Conservation (phyloP, 768 basidiomycete genomes). For the Amanita inopinata region DNA sequence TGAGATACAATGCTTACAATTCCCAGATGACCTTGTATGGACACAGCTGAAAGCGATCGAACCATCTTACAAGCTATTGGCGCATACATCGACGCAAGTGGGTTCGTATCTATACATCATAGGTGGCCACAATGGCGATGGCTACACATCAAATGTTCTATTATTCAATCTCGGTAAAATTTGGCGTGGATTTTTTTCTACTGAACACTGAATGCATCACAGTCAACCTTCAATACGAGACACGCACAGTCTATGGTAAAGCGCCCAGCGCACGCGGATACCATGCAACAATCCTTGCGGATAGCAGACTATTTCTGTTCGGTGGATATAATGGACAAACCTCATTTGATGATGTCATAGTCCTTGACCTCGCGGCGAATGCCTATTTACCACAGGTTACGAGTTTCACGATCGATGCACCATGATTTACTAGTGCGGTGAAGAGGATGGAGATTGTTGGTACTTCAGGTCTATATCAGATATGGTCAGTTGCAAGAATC, state of each 20-base stretch:
- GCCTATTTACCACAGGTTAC: constrained; percentile 90
- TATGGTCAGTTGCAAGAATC: too few species aligned
- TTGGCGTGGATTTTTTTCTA: background rate
- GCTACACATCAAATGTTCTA: constrained; percentile 67
- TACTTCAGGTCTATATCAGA: too few species aligned
- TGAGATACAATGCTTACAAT: background rate
- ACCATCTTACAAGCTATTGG: constrained; percentile 49
- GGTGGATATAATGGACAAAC: constrained; percentile 84
- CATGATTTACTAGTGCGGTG: too few species aligned
- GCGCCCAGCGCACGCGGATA: constrained; percentile 74
- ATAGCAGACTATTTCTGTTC: constrained; percentile 77
- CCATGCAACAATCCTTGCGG: constrained; percentile 73
- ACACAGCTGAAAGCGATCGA: constrained; percentile 32
- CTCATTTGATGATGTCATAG: constrained; percentile 78
- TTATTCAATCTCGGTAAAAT: constrained; percentile 77
- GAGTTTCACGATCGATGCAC: constrained; percentile 50
- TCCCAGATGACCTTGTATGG: constrained; percentile 35
- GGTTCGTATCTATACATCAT: constrained; percentile 86
- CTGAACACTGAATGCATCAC: constrained; percentile 4
- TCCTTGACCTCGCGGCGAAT: constrained; percentile 77
- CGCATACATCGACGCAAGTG: constrained; percentile 83
- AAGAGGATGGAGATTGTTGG: too few species aligned
- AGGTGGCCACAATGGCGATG: constrained; percentile 77
- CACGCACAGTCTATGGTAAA: constrained; percentile 55
- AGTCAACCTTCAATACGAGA: constrained; percentile 84